A percentile compares a stretch with the other conserved stretches of the same genome.
Evolutionary conservation across 2,329 filamentous ascomycete species (phyloP).

Genomic region (Fusarium devonianum): DNA sequence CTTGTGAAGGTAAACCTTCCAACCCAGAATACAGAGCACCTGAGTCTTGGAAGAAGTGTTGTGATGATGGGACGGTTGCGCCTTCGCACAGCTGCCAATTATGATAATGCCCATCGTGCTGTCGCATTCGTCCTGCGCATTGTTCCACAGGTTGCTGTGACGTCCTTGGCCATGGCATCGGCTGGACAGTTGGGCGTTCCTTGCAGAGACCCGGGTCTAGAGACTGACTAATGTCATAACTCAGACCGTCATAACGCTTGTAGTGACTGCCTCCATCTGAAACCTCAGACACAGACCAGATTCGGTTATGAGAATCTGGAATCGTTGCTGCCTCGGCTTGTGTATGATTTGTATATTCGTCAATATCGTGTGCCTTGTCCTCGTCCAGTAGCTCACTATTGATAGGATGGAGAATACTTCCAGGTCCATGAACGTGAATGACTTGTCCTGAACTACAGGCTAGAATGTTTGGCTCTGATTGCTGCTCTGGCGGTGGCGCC

Average conservation of each 20-base stretch:
- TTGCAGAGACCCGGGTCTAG: background rate
- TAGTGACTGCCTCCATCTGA: conserved; percentile 10
- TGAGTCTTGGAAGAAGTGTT: background rate
- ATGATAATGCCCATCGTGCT: background rate
- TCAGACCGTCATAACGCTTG: background rate
- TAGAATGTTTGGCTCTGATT: background rate
- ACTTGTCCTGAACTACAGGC: background rate
- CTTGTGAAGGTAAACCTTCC: background rate
- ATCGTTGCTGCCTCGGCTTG: background rate
- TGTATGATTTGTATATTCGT: background rate
- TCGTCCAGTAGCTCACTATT: background rate
- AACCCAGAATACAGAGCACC: background rate
- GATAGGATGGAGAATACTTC: background rate
- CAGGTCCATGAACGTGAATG: background rate
- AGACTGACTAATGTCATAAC: background rate
- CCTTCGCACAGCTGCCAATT: too few relatives aligned
- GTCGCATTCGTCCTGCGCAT: background rate
- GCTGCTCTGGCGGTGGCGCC: background rate
- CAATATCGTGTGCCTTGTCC: background rate
- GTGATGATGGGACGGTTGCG: background rate
- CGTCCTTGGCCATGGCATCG: background rate
- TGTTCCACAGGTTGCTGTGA: background rate
- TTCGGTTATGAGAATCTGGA: background rate
- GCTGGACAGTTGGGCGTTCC: background rate
- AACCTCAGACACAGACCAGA: background rate